These are phyloP conservation scores for Candida pseudoviswanathii DNA, from an alignment of 1,139 yeast genomes.

Conservation along the genomic window DNA sequence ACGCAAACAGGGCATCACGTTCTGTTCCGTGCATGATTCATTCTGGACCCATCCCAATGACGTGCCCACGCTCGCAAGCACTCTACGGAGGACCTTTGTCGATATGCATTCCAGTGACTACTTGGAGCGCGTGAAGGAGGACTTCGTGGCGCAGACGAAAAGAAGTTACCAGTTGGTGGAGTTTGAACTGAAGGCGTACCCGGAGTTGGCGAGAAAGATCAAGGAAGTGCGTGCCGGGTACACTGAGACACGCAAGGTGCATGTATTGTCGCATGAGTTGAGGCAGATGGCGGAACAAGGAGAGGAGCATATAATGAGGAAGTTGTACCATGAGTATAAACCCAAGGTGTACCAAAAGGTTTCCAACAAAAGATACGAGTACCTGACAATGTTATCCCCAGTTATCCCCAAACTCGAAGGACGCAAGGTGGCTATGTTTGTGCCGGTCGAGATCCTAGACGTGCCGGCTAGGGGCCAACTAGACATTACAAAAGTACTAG, in stretches of 20 bases:
- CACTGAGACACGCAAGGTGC: constrained; percentile 9
- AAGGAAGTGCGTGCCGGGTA: constrained; percentile 17
- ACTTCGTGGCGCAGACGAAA: constrained; percentile 26
- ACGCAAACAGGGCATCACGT: constrained; percentile 22
- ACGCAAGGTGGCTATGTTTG: constrained; percentile 20
- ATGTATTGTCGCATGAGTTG: constrained; percentile 21
- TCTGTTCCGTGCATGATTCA: constrained; percentile 48
- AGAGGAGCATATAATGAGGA: constrained; percentile 6
- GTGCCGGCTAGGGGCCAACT: constrained; percentile 37
- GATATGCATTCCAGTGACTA: constrained; percentile 33
- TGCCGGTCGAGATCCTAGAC: constrained; percentile 29
- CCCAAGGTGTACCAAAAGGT: constrained; percentile 24
- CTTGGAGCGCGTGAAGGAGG: constrained; percentile 27
- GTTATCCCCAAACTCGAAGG: neutral
- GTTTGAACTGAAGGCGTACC: constrained; percentile 23
- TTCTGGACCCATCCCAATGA: constrained; percentile 46
- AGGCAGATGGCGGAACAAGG: constrained; percentile 9
- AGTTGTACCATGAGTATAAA: constrained; percentile 19
- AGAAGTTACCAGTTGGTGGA: constrained; percentile 39
- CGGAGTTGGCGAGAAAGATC: constrained; percentile 21
- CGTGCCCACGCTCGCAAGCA: constrained; percentile 27
- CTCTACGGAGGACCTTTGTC: constrained; percentile 39
- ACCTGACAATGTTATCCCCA: neutral
- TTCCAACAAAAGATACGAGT: constrained; percentile 12
- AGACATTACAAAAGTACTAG: constrained; percentile 33